phyloP scores from a whole-genome alignment of 2,329 filamentous ascomycete species.

The Phialocephala subalpina region DNA sequence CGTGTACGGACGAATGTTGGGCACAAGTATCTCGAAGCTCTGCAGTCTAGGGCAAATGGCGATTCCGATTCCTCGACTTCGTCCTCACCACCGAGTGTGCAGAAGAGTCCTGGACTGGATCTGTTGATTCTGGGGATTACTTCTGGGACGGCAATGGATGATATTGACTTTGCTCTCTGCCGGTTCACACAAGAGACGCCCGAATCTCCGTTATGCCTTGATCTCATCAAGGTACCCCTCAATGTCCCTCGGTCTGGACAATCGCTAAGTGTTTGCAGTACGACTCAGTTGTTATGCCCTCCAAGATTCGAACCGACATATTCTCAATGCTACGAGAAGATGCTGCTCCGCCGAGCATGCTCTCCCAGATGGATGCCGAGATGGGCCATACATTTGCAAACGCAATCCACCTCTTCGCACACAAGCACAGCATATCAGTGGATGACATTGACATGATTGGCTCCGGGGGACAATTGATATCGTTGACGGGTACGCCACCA shows the following conservation, averaged over 20 bases:
- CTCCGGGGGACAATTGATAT: constrained; percentile 42
- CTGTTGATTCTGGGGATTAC: constrained; percentile 43
- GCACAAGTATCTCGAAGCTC: constrained; percentile 43
- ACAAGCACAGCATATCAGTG: constrained; percentile 41
- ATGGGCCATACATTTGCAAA: constrained; percentile 45
- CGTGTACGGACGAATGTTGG: constrained; percentile 41
- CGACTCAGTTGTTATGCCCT: constrained; percentile 45
- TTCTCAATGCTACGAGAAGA: constrained; percentile 44
- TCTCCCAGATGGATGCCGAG: constrained; percentile 45
- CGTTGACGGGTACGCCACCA: constrained; percentile 40
- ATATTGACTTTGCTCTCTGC: constrained; percentile 45
- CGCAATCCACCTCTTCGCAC: constrained; percentile 43
- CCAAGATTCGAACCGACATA: constrained; percentile 44
- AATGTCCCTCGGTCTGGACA: constrained; percentile 19
- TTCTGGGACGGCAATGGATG: constrained; percentile 44
- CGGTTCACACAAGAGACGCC: constrained; percentile 44
- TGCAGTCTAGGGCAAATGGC: constrained; percentile 40
- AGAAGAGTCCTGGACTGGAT: constrained; percentile 36
- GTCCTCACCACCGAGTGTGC: constrained; percentile 32
- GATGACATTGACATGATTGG: constrained; percentile 45
- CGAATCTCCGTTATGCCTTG: constrained; percentile 40
- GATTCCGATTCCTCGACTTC: constrained; percentile 35
- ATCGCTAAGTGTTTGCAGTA: constrained; percentile 35
- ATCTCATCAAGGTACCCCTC: constrained; percentile 41
- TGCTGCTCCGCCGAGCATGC: constrained; percentile 43